Conservation (phyloP, 352 stramenopile species). For the Phytophthora rubi region DNA sequence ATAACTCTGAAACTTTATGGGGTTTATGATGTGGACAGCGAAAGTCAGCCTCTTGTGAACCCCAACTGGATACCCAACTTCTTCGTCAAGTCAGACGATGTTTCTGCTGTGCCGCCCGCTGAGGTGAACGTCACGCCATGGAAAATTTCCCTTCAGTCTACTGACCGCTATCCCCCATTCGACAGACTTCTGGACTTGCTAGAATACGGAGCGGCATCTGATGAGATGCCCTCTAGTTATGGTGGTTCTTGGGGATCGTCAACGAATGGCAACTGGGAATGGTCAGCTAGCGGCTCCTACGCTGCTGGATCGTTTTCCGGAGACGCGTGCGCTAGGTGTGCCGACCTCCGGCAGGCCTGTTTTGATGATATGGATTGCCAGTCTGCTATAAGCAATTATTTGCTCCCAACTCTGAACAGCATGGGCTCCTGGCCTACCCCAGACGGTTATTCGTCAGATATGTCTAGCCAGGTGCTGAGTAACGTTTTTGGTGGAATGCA, state of each 20-base stretch:
- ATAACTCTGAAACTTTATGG: slow-evolving; percentile 9
- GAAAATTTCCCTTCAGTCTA: slow-evolving; percentile 17
- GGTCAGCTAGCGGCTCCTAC: background rate
- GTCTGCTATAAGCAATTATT: background rate
- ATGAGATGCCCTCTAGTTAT: slow-evolving; percentile 1
- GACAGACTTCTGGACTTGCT: slow-evolving; percentile 32
- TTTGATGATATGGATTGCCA: slow-evolving; percentile 15
- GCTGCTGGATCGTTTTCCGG: background rate
- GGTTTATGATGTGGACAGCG: slow-evolving; percentile 5
- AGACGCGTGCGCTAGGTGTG: slow-evolving; percentile 7
- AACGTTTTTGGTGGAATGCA: slow-evolving; percentile 11
- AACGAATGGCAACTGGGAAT: background rate
- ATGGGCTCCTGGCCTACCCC: background rate
- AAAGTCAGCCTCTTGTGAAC: slow-evolving; percentile 11
- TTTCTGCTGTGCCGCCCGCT: slow-evolving; percentile 7
- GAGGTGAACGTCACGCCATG: slow-evolving; percentile 23
- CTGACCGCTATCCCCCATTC: slow-evolving; percentile 19
- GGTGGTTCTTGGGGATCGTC: slow-evolving; percentile 4
- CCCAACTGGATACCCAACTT: slow-evolving; percentile 31
- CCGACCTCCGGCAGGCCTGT: slow-evolving; percentile 3
- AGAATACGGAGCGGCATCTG: slow-evolving; percentile 5
- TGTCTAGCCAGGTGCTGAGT: slow-evolving; percentile 6
- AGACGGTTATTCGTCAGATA: slow-evolving; percentile 5
- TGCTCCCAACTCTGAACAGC: slow-evolving; percentile 9
- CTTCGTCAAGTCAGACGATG: background rate